Conservation (phyloP, 2,329 filamentous ascomycete genomes). For the Stagonosporopsis rhizophila region DNA sequence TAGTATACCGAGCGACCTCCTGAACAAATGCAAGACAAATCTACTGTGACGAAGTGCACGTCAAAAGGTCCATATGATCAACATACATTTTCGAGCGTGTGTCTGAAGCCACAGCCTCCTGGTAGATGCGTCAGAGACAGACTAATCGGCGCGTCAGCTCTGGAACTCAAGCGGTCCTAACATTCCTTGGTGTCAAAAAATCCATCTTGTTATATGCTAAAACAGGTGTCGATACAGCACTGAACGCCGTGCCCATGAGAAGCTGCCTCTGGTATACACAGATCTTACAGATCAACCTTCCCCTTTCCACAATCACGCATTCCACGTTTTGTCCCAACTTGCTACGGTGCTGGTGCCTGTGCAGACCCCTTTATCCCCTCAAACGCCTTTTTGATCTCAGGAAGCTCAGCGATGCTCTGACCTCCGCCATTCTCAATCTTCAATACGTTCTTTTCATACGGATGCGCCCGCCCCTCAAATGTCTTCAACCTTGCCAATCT, state of each 20-base stretch:
- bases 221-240: slow-evolving; percentile 7
- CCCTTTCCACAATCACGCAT: not conserved
- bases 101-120: not conserved
- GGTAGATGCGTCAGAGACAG: not conserved
- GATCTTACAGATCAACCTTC: slow-evolving; percentile 8
- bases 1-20: slow-evolving; percentile 41
- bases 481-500: slow-evolving; percentile 88
- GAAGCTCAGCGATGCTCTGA: slow-evolving; percentile 42
- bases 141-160: not conserved
- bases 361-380: slow-evolving; percentile 25
- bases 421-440: slow-evolving; percentile 62
- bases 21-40: not conserved
- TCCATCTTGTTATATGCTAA: slow-evolving; percentile 13
- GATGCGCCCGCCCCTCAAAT: slow-evolving; percentile 91
- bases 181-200: not conserved
- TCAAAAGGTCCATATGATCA: no score
- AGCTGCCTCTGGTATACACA: slow-evolving; percentile 17
- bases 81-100: not conserved
- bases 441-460: slow-evolving; percentile 87
- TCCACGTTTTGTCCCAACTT: not conserved
- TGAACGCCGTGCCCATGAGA: slow-evolving; percentile 13
- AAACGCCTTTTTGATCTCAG: slow-evolving; percentile 50
- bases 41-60: no score
- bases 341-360: slow-evolving; percentile 28
- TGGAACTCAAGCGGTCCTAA: no score